Base-by-base conservation (phyloP, 768 basidiomycete genomes). In the Xerocomus spinulosus region DNA sequence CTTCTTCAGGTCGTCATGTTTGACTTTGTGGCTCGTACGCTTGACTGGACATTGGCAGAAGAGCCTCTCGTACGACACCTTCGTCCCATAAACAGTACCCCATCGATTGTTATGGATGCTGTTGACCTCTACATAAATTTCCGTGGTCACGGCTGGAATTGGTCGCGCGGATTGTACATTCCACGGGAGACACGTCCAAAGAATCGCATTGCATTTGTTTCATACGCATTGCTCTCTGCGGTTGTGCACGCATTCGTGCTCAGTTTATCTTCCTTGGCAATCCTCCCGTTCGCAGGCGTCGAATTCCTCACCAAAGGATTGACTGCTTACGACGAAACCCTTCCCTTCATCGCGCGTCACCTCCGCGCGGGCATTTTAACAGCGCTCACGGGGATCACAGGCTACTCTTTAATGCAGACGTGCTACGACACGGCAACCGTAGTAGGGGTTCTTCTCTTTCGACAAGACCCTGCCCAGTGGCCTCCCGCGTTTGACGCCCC, bases 81-180 rank as follows among this genome's bases (percentile, higher is more conserved):
- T 18, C 52, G 50, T 38, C 57, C 52, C 15, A 28, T 25, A 13
- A 45, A 41, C 3, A 24, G 41, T 18, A 20, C 37, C 12, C 32
- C 44, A 5, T 49, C 53, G 3, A 30, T 33, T 28, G 15, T 49
- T 29, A 37, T 50, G 33, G 74, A 85, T 47, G 74, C 75, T 2
- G 53, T 73, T 13, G 81, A 85, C 46, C 70, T 86, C 20, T 53
- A 51, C 23, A 68, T 64, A 54, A 81, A 74, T 49, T 54, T 80
- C 12, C 80, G 83, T 18, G 83, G 83, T 8, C 58, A 70, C 39
- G 81, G 79, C n/a, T 86, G 83, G 83, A 67, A 75, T 34, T 83
- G 80, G 76, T 79, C 81, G 2, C 54, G 61, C 23, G 54, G 58
- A 24, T 13, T 58, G 10, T 42, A 59, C 40, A 25, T 66, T 21